A percentile compares a stretch with the other conserved stretches of the same genome.
These are phyloP conservation scores for Coemansia sp. DNA, from an alignment of 192 early-diverging fungal species.

Conservation along the genomic window DNA sequence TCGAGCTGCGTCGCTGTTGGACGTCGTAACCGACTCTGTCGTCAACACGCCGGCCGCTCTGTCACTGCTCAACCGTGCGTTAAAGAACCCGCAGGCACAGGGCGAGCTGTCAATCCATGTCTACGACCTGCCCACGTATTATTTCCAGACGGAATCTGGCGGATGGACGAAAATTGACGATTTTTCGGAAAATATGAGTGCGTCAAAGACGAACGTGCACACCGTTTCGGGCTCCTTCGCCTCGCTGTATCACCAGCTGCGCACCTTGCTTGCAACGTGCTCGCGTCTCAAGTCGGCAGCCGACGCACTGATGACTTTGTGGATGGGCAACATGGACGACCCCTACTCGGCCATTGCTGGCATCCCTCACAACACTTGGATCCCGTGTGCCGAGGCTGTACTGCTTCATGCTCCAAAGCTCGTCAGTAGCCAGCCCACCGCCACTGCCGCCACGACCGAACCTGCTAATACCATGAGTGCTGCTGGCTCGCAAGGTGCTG, in stretches of 20 bases:
- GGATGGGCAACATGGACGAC: slow-evolving; percentile 57
- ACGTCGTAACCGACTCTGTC: slow-evolving; percentile 32
- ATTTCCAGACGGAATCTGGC: slow-evolving; percentile 37
- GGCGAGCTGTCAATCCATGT: slow-evolving; percentile 54
- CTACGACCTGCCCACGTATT: slow-evolving; percentile 47
- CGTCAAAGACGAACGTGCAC: slow-evolving; percentile 39
- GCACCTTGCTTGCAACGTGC: slow-evolving; percentile 49
- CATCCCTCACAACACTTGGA: slow-evolving; percentile 41
- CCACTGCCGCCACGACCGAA: background rate
- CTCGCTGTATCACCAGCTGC: slow-evolving; percentile 48
- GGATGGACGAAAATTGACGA: slow-evolving; percentile 48
- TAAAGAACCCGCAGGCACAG: slow-evolving; percentile 44
- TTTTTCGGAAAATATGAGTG: slow-evolving; percentile 48
- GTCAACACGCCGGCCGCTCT: slow-evolving; percentile 46
- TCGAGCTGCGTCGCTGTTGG: slow-evolving; percentile 30
- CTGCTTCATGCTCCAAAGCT: slow-evolving; percentile 30
- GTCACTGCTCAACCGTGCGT: slow-evolving; percentile 33
- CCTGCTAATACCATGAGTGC: background rate
- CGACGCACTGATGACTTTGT: slow-evolving; percentile 48
- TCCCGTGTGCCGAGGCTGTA: slow-evolving; percentile 38
- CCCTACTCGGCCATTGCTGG: slow-evolving; percentile 43
- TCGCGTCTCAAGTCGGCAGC: slow-evolving; percentile 50
- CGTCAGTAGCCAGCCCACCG: background rate
- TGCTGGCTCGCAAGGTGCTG: background rate
- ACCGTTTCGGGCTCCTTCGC: slow-evolving; percentile 43